Base-by-base conservation (phyloP, 805 yeast genomes). In the Candida xiaguanensis region DNA sequence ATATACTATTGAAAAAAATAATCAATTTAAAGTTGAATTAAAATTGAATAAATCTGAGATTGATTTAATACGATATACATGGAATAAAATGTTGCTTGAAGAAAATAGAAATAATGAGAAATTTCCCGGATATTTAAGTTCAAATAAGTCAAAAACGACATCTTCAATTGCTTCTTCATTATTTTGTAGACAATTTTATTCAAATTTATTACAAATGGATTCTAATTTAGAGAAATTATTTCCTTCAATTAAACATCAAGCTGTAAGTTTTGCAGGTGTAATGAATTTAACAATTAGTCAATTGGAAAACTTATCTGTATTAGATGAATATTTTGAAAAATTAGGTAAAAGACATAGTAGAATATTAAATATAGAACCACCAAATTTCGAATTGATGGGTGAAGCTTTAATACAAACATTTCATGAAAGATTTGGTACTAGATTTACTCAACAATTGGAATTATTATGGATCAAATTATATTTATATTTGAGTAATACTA, bases 241-340 rank as follows among this genome's bases (percentile, higher is more conserved):
- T 56, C 95, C 95, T 0, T 77, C 85, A 5, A 77, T 85, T 46
- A 74, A 75, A 45, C 89, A 84, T 54, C 95, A 87, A 61, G 88
- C 93, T 1, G 75, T 78, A 12, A 75, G 90, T 6, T 82, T 86
- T 65, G 88, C 91, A 0, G 89, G 90, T 4, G 86, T 86, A 14
- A 58, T 87, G 49, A 75, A 85, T 20, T 70, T 78, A 31, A 84
- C 90, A 2, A 77, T 86, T 43, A 60, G 73, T 20, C 78, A 78
- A 47, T 63, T 86, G 38, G 89, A 83, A 39, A 71, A 80, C 46
- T 64, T 85, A 38, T 53, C 70, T 2, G 58, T 61, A 5, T 61
- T 85, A 48, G 81, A 82, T 50, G 82, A 72, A 18, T 80, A 80
- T 40, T 61, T 87, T 36, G 65, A 64, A 31, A 74, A 75, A 34